Percentiles rank a stretch among this genome's conserved stretches.
phyloP scores from a whole-genome alignment of 768 basidiomycete genomes.

The Leucogyrophana mollusca region DNA sequence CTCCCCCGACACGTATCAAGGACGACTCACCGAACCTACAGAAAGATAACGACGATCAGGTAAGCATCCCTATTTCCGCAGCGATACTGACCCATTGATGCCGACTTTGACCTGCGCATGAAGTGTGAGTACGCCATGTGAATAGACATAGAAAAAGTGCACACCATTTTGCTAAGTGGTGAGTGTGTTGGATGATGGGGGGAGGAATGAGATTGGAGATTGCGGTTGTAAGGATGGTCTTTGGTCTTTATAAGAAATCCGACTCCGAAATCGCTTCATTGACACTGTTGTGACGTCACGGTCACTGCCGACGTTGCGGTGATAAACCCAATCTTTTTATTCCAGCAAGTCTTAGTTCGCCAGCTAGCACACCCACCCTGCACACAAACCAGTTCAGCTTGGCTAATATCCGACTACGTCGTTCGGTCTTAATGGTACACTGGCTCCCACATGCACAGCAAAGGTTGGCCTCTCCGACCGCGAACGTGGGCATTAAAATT shows the following conservation, averaged over 20 bases:
- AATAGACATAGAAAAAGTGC: neutral
- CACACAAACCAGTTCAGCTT: no score
- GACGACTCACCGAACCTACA: slow-evolving; percentile 69
- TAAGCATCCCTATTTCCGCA: neutral
- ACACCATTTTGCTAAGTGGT: slow-evolving; percentile 22
- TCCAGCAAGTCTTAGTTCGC: no score
- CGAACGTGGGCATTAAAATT: no score
- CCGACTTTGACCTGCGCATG: slow-evolving; percentile 76
- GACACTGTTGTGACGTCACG: neutral
- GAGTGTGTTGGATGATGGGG: neutral
- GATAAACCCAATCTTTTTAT: no score
- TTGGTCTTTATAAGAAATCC: slow-evolving; percentile 21
- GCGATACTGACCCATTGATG: slow-evolving; percentile 81
- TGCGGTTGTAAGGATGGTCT: slow-evolving; percentile 1
- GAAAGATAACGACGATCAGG: slow-evolving; percentile 11
- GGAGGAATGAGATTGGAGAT: slow-evolving; percentile 7
- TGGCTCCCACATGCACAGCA: no score
- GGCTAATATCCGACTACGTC: no score
- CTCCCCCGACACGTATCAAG: neutral
- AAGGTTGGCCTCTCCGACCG: no score
- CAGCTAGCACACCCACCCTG: no score
- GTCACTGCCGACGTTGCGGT: neutral
- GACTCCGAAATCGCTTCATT: slow-evolving; percentile 13
- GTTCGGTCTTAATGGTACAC: no score
- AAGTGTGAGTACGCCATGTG: slow-evolving; percentile 1